Base-by-base conservation (phyloP, 2,329 filamentous ascomycete species). In the Colletotrichum abscissum region DNA sequence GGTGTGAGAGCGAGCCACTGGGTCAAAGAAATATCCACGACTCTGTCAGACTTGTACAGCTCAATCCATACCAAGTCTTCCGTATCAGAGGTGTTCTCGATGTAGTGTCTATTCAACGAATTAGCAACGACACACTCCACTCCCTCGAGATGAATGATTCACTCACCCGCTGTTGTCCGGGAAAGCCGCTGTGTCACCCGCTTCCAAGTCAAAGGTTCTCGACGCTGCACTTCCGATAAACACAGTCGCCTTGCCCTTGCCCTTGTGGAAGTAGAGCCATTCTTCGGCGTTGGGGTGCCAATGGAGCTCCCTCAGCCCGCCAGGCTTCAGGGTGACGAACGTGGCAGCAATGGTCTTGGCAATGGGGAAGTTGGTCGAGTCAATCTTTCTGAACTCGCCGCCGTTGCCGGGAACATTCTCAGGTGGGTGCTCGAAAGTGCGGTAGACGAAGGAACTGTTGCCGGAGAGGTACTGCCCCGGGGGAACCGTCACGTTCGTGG, bases 271-370 rank as follows among this genome's bases (percentile, higher is more conserved):
- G 81, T 93, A 93, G 2, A 93, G 81, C 92, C 92, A 93, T 79
- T 93, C 92, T 76, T 93, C 90, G 5, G 90, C 89, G 77, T 91
- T 93, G 1, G 91, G 91, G 79, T 93, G 91, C 92, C 92, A 93
- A 77, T 93, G 91, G 35, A 93, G 82, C 81, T 93, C 92, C 33
- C 92, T 84, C 54, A 94, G 80, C 1, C 87, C 91, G 52, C 87
- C 87, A 0, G 92, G 92, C 81, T 92, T 87, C 11, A 94, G 84
- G 0, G 87, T 88, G 1, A 94, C 90, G 73, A 92, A 87, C 0
- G 90, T 89, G 0, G 91, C 89, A 1, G 92, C 91, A 63, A 94
- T 89, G 0, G 91, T 93, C 76, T 88, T 92, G 38, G 89, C 86
- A 28, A 90, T 86, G 0, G 92, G 92, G 77, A 93, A 94, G 71